phyloP scores from a whole-genome alignment of 495 filamentous ascomycete species.

The Aspergillus leporis region DNA sequence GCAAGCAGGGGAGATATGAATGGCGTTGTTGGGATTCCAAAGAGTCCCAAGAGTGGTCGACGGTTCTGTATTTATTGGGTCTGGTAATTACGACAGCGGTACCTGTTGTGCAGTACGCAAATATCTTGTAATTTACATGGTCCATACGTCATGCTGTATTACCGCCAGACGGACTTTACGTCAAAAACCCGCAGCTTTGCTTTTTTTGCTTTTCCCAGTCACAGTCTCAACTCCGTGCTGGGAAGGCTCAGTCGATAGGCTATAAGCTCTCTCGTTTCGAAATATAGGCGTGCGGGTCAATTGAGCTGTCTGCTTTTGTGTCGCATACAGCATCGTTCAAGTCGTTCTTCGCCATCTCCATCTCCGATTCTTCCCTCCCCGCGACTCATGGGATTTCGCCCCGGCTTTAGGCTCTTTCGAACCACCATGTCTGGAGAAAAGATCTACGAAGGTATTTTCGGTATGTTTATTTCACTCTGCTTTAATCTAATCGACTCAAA shows the following conservation, averaged over 20 bases:
- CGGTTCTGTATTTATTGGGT: slow-evolving; percentile 5
- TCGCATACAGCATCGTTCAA: slow-evolving; percentile 1
- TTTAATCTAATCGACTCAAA: slow-evolving; percentile 10
- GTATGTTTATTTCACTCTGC: slow-evolving; percentile 35
- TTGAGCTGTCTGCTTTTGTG: not conserved
- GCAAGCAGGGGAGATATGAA: not conserved
- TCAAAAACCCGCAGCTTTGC: not conserved
- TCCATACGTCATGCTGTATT: not conserved
- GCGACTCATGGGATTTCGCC: slow-evolving; percentile 35
- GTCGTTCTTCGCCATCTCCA: slow-evolving; percentile 9
- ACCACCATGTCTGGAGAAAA: slow-evolving; percentile 58
- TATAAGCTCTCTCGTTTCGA: not conserved
- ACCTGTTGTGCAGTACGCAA: not conserved
- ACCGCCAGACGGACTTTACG: not conserved
- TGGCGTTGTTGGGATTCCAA: slow-evolving; percentile 3
- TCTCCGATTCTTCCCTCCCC: slow-evolving; percentile 2
- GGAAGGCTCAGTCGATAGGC: not conserved
- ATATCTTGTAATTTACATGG: slow-evolving; percentile 1
- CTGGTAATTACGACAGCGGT: slow-evolving; percentile 6
- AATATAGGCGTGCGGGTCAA: not conserved
- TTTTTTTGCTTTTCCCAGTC: slow-evolving; percentile 1
- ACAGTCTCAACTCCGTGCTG: not conserved
- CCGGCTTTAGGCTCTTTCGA: slow-evolving; percentile 34
- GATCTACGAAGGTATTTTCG: slow-evolving; percentile 74
- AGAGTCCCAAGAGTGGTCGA: not conserved